These are phyloP conservation scores for Xylariales sp. DNA, from an alignment of 2,329 filamentous ascomycete genomes.

Conservation along the genomic window DNA sequence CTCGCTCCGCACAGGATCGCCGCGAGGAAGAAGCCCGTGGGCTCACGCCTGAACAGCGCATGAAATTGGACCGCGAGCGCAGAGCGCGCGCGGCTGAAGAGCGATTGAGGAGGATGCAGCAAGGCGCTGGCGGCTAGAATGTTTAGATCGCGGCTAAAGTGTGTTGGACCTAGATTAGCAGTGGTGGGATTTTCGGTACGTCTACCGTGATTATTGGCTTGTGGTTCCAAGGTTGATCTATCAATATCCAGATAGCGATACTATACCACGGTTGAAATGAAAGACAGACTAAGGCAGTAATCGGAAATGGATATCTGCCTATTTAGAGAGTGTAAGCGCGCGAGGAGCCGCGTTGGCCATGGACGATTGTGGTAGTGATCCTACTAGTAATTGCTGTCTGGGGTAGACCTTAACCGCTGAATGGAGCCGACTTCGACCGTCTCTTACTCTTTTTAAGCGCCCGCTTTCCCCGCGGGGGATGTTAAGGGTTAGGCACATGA, in stretches of 20 bases:
- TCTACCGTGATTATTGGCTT: background rate
- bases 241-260: background rate
- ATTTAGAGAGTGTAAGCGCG: background rate
- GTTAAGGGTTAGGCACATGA: background rate
- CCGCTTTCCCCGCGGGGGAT: conserved; percentile 8
- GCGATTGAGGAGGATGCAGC: conserved; percentile 76
- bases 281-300: conserved; percentile 6
- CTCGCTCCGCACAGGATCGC: conserved; percentile 82
- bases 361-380: conserved; percentile 38
- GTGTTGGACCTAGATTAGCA: background rate
- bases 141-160: too few species aligned
- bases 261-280: background rate
- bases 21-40: conserved; percentile 87
- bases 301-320: conserved; percentile 9
- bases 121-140: conserved; percentile 48
- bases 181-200: background rate
- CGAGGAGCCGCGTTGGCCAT: background rate
- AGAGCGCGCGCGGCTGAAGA: conserved; percentile 93
- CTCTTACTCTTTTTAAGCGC: conserved; percentile 21
- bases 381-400: background rate
- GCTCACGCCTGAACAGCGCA: conserved; percentile 86
- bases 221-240: background rate
- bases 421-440: conserved; percentile 1
- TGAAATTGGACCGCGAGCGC: conserved; percentile 86
- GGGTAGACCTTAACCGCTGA: conserved; percentile 3